Evolutionary conservation across 345 rosid species (phyloP).

Genomic region (Acer yangbiense): DNA sequence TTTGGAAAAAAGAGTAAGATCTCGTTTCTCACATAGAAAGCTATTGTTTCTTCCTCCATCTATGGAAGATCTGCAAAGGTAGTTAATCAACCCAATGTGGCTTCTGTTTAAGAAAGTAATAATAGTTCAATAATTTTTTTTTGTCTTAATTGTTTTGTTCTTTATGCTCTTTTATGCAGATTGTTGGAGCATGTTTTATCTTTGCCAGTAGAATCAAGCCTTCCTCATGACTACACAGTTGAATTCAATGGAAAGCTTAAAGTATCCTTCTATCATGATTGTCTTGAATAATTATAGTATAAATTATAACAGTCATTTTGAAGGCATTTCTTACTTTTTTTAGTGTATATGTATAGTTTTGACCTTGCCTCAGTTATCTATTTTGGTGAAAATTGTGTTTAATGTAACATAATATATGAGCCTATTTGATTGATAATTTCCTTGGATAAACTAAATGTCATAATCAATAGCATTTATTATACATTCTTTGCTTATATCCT

Average conservation of each 20-base stretch:
- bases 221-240: conserved; percentile 59
- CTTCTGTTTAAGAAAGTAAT: conserved; percentile 22
- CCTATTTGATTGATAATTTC: neutral
- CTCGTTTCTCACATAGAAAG: conserved; percentile 91
- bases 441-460: neutral
- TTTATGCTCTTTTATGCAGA: conserved; percentile 45
- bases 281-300: neutral
- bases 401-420: neutral
- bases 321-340: neutral
- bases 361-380: neutral
- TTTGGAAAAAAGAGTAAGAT: conserved; percentile 92
- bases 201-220: conserved; percentile 68
- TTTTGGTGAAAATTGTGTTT: neutral
- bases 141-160: neutral
- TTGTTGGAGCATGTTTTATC: conserved; percentile 71
- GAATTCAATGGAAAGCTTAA: conserved; percentile 75
- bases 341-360: neutral
- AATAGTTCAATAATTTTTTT: neutral
- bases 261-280: conserved; percentile 48
- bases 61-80: conserved; percentile 70
- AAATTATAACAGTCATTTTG: neutral
- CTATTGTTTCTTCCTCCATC: conserved; percentile 82
- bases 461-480: neutral
- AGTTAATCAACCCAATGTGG: conserved; percentile 12
- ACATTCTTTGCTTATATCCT: neutral